Base-by-base conservation (phyloP, 1,284 basidiomycete genomes). In the Cryptococcus hybrid region DNA sequence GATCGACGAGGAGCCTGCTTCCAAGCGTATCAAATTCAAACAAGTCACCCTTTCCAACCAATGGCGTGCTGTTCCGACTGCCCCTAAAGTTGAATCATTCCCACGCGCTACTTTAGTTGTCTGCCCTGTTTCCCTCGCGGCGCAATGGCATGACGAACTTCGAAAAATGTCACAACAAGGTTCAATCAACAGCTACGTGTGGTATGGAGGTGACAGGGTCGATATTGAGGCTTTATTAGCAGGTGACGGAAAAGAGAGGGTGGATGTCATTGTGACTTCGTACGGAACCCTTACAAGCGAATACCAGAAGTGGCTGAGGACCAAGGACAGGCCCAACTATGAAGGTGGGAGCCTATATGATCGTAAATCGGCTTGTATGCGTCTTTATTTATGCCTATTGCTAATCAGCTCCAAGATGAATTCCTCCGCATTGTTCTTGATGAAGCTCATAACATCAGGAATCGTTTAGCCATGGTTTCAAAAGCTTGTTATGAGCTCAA, bases 371-470 rank as follows among this genome's bases (percentile, higher is more conserved):
- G 44, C 42, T 34, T 12, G 5, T 30, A 49, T 62, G 47, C 55
- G 42, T 9, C 24, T 6, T 13, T 37, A 54, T 9, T n/a, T 61
- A 8, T 35, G 60, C 57, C 52, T 54, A 36, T 24, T 60, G 45
- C 54, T 37, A 37, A 13, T 6, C 52, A 76, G 30, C 8, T 12
- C 18, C 3, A 44, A 47, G 74, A 74, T 55, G 72, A 75, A 47
- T 76, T 76, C 51, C 52, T 75, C n/a, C 64, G 73, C 18, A 71
- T 74, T 43, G 70, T 74, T 1, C 66, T 74, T 2, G 92, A 96
- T 69, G 92, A 97, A 76, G 95, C 95, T 2, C 95, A 99, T 76
- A 87, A 90, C 63, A 96, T 94, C 81, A 97, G 97, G 77, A 93
- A 90, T 40, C 84, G 93, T 11, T 84, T 84, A 1, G 96, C 93